phyloP scores from a whole-genome alignment of 208 protist genomes.

The Porcisia deanei region DNA sequence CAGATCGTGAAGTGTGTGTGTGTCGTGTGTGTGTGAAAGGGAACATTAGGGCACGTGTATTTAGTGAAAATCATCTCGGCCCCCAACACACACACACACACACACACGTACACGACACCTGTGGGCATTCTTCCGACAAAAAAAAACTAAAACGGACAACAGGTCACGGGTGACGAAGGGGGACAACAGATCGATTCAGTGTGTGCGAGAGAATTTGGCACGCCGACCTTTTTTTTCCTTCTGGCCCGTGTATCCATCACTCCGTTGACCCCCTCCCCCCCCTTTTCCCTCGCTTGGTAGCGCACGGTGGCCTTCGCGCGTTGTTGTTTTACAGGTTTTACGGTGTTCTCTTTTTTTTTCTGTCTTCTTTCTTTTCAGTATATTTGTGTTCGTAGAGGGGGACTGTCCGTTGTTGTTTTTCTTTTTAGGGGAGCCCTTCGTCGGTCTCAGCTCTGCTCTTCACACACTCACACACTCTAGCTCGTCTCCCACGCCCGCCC shows the following conservation, averaged over 20 bases:
- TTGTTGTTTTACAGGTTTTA: neutral
- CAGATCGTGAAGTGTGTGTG: no score
- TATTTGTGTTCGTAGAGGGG: neutral
- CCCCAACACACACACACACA: neutral
- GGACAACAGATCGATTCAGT: neutral
- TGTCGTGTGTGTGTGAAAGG: no score
- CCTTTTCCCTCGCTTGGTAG: no score
- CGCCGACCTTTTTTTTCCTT: neutral
- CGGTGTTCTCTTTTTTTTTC: neutral
- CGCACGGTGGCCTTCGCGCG: neutral
- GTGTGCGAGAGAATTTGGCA: neutral
- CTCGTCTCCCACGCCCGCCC: neutral
- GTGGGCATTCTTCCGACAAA: neutral
- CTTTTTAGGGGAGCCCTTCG: neutral
- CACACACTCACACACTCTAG: constrained; percentile 8
- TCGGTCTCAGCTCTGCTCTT: constrained; percentile 6
- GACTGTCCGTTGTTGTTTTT: neutral
- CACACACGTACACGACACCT: neutral
- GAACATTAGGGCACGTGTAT: neutral
- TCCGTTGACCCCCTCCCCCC: no score
- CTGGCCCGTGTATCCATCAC: neutral
- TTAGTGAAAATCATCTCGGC: neutral
- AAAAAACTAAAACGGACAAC: neutral
- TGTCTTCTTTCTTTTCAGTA: constrained; percentile 1
- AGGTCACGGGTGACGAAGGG: no score